Conservation (phyloP, 768 basidiomycete species). For the Suillus lakei region DNA sequence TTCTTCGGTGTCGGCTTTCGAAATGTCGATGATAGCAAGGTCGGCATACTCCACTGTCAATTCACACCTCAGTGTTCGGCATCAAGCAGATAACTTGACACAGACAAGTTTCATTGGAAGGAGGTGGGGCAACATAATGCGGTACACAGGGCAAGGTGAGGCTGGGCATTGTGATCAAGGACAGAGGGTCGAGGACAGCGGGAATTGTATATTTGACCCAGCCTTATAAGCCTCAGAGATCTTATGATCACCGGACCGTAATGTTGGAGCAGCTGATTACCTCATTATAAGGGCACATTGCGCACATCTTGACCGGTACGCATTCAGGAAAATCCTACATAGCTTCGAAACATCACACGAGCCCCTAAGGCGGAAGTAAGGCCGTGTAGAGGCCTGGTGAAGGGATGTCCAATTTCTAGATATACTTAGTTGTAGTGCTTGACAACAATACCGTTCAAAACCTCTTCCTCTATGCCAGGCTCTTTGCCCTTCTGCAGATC, state of each 20-base stretch:
- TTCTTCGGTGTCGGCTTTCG: conserved; percentile 42
- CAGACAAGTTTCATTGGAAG: conserved; percentile 41
- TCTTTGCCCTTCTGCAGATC: conserved; percentile 45
- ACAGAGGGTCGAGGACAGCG: not conserved
- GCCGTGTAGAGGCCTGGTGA: not conserved
- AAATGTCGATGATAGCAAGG: conserved; percentile 56
- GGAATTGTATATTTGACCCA: not conserved
- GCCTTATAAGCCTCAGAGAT: not conserved
- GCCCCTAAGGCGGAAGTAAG: not conserved
- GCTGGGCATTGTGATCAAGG: conserved; percentile 33
- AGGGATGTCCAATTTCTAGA: not conserved
- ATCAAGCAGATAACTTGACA: not conserved
- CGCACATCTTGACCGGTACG: not conserved
- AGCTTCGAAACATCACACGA: not conserved
- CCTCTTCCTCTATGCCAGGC: conserved; percentile 57
- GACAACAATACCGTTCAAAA: conserved; percentile 59
- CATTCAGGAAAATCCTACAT: too few relatives aligned
- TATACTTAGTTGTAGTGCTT: conserved; percentile 54
- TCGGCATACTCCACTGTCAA: conserved; percentile 53
- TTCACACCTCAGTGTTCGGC: conserved; percentile 22
- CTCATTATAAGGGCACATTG: not conserved
- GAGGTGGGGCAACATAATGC: conserved; percentile 41
- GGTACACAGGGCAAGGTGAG: conserved; percentile 37
- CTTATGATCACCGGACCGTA: not conserved
- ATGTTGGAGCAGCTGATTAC: not conserved